Percentiles rank a stretch among this genome's conserved stretches.
Evolutionary conservation across 768 basidiomycete species (phyloP).

Genomic region (Suillus ampliporus): DNA sequence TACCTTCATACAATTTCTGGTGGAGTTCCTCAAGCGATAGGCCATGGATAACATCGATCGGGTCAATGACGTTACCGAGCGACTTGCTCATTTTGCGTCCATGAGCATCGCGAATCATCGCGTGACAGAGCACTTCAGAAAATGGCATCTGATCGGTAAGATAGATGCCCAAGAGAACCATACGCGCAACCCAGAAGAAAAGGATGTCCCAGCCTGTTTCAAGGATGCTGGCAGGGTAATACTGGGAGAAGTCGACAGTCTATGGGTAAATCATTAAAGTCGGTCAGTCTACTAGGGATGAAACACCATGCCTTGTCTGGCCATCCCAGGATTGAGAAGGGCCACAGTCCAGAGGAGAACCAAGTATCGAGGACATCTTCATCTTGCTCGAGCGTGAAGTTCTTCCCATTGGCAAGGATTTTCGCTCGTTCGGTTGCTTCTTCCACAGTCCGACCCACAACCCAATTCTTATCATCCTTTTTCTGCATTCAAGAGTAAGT

Average conservation of each 20-base stretch:
- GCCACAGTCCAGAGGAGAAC: conserved; percentile 99
- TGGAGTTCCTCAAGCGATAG: conserved; percentile 80
- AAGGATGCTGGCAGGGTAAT: conserved; percentile 89
- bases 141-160: conserved; percentile 94
- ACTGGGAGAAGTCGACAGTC: conserved; percentile 79
- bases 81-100: conserved; percentile 99
- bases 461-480: conserved; percentile 84
- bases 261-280: conserved; percentile 31
- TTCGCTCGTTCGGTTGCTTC: conserved; percentile 82
- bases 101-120: conserved; percentile 98
- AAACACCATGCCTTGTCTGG: conserved; percentile 74
- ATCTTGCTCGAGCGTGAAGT: conserved; percentile 87
- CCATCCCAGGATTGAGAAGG: conserved; percentile 98
- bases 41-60: conserved; percentile 93
- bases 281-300: conserved; percentile 5
- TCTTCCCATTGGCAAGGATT: conserved; percentile 64
- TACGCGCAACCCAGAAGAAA: conserved; percentile 99
- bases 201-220: conserved; percentile 99
- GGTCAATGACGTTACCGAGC: conserved; percentile 97
- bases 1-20: conserved; percentile 86
- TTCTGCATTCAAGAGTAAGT: conserved; percentile 40
- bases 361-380: conserved; percentile 98
- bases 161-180: conserved; percentile 91
- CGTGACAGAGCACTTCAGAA: conserved; percentile 94
- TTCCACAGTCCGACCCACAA: conserved; percentile 80